phyloP scores from a whole-genome alignment of 2,329 filamentous ascomycete genomes.

The Calonectria ilicicola region DNA sequence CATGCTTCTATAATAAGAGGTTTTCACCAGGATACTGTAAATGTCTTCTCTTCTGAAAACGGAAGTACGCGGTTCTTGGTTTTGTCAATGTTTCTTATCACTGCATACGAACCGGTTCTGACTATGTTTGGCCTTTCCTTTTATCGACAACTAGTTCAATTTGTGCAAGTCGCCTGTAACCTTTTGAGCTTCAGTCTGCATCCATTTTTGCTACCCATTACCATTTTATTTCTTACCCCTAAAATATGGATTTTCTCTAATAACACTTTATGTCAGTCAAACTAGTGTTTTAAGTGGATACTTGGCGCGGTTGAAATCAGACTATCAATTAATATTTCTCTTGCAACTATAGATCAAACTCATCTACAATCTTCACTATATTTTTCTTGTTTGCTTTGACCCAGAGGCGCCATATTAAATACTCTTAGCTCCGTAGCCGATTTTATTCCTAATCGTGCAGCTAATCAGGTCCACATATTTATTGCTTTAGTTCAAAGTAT shows the following conservation, averaged over 20 bases:
- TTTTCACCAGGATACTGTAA: background rate
- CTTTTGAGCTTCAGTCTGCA: background rate
- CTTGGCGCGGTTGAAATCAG: background rate
- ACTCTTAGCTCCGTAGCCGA: background rate
- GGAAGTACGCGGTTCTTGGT: background rate
- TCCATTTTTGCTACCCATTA: background rate
- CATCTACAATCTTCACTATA: background rate
- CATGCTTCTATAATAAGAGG: background rate
- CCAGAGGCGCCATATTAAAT: background rate
- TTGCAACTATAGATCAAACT: background rate
- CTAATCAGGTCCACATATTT: background rate
- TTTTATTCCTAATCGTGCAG: background rate
- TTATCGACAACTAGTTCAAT: background rate
- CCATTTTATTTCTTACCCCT: background rate
- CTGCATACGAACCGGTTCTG: background rate
- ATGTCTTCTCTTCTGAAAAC: background rate
- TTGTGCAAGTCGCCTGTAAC: background rate
- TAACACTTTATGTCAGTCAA: background rate
- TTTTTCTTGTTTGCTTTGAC: background rate
- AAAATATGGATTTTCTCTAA: background rate
- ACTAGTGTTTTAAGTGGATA: background rate
- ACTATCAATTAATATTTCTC: background rate
- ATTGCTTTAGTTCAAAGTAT: background rate
- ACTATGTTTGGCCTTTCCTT: background rate
- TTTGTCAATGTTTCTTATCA: background rate